Base-by-base conservation (phyloP, 108 stramenopile species). In the Cyclostephanos invisitatus region DNA sequence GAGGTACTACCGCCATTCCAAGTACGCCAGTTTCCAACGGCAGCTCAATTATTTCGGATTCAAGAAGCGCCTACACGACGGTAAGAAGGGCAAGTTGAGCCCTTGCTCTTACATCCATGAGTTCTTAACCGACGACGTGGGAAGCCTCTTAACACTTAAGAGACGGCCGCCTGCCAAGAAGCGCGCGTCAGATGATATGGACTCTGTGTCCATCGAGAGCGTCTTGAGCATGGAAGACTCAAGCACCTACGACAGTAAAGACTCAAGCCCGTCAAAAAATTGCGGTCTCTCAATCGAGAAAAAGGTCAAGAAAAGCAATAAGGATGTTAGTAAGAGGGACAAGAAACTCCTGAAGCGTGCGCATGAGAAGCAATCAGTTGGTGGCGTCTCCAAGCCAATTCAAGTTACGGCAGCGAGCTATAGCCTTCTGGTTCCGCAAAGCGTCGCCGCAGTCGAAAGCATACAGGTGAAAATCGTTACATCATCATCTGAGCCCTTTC, bases 31-130 rank as follows among this genome's bases (percentile, higher is more conserved):
- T 44, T 83, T 83, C 47, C 74, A 80, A 65, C 42, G 83, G 4
- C 74, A 80, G 62, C 74, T 83, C 21, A 80, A 75, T 37, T 79
- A 80, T 54, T 80, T 80, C 64, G 83, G 83, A 7, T 83, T 78
- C 67, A 69, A 75, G 24, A 83, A 83, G 62, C 62, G 78, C 17
- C 51, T 74, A n/a, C 69, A 74, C 51, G 68, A 63, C 32, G 61
- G 75, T 15, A 63, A 63, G 67, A 79, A 83, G 78, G 83, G 83
- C 48, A 83, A 83, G 68, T 62, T 83, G 68, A 68, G 67, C 32
- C 78, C 83, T 20, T 83, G 83, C 32, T 76, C 74, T 50, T 83
- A 83, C 47, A 73, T 83, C 65, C 78, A 83, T 48, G 55, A 79
- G n/a, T 64, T 62, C 17, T 63, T 83, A 25, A 65, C 71, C 8